These are phyloP conservation scores for Penicillium diatomitis DNA, from an alignment of 495 filamentous ascomycete species.

Conservation along the genomic window DNA sequence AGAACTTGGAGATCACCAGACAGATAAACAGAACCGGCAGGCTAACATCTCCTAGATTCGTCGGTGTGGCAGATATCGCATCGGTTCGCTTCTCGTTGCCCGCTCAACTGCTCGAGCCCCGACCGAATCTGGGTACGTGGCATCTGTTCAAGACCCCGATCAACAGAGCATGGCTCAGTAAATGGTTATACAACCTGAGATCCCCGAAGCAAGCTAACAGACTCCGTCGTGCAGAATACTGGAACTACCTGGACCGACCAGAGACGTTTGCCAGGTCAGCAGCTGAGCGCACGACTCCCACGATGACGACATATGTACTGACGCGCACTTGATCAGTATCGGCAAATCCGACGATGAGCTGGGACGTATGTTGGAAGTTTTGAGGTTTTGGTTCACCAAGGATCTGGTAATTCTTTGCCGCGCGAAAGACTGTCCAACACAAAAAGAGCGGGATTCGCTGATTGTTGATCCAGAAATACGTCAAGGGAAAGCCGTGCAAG, in stretches of 20 bases:
- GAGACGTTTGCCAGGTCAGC: slow-evolving; percentile 78
- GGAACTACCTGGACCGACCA: slow-evolving; percentile 93
- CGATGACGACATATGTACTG: slow-evolving; percentile 22
- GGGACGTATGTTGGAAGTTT: slow-evolving; percentile 84
- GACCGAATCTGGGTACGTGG: slow-evolving; percentile 70
- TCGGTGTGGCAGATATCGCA: slow-evolving; percentile 91
- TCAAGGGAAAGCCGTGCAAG: slow-evolving; percentile 97
- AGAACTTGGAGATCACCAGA: too few relatives aligned
- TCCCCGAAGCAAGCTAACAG: slow-evolving; percentile 1
- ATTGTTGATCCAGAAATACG: slow-evolving; percentile 61
- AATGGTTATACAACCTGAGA: not conserved
- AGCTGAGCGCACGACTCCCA: slow-evolving; percentile 13
- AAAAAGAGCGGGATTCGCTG: too few relatives aligned
- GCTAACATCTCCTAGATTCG: slow-evolving; percentile 49
- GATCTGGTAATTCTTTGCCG: slow-evolving; percentile 54
- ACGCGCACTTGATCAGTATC: slow-evolving; percentile 51
- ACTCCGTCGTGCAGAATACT: slow-evolving; percentile 61
- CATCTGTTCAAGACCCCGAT: not conserved
- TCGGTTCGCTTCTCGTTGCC: slow-evolving; percentile 92
- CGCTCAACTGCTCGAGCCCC: slow-evolving; percentile 89
- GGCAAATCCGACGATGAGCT: slow-evolving; percentile 85
- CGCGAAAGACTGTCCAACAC: too few relatives aligned
- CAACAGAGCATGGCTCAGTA: not conserved
- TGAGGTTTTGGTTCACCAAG: slow-evolving; percentile 98
- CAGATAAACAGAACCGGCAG: too few relatives aligned